Conservation (phyloP, 1,284 basidiomycete species). For the Rhodotorula sp. region DNA sequence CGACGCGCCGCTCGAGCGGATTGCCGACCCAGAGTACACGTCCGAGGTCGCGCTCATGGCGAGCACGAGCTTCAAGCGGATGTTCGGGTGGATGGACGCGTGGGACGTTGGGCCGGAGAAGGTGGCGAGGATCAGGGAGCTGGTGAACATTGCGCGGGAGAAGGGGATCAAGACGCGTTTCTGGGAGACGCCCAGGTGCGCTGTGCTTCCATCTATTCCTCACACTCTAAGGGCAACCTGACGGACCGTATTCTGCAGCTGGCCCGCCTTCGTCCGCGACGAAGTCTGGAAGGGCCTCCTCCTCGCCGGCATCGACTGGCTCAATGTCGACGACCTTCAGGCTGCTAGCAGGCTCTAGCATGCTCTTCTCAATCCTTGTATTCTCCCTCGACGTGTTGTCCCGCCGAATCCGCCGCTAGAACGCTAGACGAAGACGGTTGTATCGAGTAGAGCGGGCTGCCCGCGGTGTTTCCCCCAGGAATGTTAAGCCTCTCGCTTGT, state of each 20-base stretch:
- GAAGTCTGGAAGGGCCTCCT: conserved; percentile 45
- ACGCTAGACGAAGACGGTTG: conserved; percentile 1
- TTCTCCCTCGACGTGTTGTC: neutral
- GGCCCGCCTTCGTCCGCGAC: conserved; percentile 44
- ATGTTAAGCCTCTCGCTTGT: no score
- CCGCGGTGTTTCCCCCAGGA: neutral
- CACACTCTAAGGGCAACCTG: no score
- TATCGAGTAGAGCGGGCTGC: neutral
- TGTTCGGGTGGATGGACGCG: conserved; percentile 10
- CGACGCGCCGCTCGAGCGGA: conserved; percentile 47
- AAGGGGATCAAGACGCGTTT: conserved; percentile 49
- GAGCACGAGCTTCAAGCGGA: conserved; percentile 20
- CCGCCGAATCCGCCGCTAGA: neutral
- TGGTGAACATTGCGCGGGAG: conserved; percentile 31
- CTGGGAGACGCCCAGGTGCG: conserved; percentile 47
- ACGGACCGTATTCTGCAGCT: neutral
- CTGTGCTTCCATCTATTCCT: neutral
- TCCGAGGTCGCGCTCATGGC: conserved; percentile 9
- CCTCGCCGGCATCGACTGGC: conserved; percentile 44
- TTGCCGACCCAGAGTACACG: conserved; percentile 22
- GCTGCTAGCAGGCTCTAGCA: conserved; percentile 38
- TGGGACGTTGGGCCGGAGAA: conserved; percentile 3
- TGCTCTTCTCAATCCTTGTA: neutral
- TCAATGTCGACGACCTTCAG: conserved; percentile 49
- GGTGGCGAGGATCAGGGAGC: conserved; percentile 5